Conservation (phyloP, 2,329 filamentous ascomycete species). For the Verticillium nonalfalfae region DNA sequence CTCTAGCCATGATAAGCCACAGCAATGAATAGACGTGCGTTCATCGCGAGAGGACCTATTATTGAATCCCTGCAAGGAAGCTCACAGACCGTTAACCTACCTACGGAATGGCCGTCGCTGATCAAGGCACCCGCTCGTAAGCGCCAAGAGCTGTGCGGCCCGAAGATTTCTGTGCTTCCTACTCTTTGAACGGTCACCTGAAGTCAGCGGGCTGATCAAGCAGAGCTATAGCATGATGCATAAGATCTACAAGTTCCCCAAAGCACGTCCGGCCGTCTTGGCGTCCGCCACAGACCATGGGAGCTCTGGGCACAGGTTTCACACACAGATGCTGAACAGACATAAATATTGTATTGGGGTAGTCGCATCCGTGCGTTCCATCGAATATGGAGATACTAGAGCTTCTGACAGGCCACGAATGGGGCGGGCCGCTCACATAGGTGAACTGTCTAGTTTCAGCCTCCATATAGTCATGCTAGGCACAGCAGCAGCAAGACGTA, state of each 20-base stretch:
- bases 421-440: neutral
- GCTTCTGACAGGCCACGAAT: neutral
- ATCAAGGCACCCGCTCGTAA: neutral
- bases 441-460: neutral
- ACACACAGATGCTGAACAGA: neutral
- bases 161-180: neutral
- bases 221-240: neutral
- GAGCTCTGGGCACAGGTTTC: neutral
- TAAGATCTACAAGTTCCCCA: neutral
- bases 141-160: neutral
- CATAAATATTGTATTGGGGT: neutral
- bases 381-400: neutral
- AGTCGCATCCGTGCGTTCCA: neutral
- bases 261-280: neutral
- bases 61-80: too few species aligned
- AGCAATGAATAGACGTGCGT: too few species aligned
- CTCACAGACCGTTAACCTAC: neutral
- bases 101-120: neutral
- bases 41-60: too few species aligned
- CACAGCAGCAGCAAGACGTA: too few species aligned
- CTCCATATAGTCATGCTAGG: neutral
- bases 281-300: neutral
- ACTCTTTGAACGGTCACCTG: too few species aligned
- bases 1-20: too few species aligned
- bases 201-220: neutral